These are phyloP conservation scores for Scutellaria baicalensis DNA, from an alignment of 257 asterid genomes.

Conservation along the genomic window DNA sequence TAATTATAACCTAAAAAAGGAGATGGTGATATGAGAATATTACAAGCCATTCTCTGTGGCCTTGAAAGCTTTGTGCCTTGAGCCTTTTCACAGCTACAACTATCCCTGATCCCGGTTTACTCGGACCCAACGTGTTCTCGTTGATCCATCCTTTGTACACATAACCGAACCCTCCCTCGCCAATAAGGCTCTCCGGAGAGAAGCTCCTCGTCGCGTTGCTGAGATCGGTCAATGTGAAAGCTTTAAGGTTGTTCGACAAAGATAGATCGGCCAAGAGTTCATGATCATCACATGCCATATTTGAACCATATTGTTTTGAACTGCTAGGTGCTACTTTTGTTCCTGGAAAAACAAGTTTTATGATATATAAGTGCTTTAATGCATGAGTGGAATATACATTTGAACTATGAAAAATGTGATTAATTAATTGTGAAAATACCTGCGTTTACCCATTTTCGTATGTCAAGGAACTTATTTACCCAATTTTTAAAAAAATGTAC, in stretches of 20 bases:
- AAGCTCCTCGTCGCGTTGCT: conserved; percentile 59
- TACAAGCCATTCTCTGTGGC: conserved; percentile 87
- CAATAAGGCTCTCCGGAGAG: conserved; percentile 54
- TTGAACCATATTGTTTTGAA: conserved; percentile 18
- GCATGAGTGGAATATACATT: too few relatives aligned
- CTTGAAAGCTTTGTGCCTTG: conserved; percentile 56
- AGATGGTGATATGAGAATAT: background rate
- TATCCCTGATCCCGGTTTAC: conserved; percentile 56
- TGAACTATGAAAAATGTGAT: too few relatives aligned
- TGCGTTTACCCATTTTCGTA: too few relatives aligned
- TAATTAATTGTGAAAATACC: too few relatives aligned
- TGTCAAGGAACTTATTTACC: too few relatives aligned
- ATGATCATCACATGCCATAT: background rate
- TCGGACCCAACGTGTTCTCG: conserved; percentile 38
- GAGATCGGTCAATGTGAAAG: conserved; percentile 56
- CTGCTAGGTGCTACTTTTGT: conserved; percentile 28
- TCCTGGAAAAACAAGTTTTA: conserved; percentile 17
- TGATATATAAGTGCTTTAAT: background rate
- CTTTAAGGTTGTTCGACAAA: conserved; percentile 40
- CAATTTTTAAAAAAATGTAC: too few relatives aligned
- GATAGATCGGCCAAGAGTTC: background rate
- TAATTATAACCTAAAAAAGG: background rate
- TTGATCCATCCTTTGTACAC: conserved; percentile 83
- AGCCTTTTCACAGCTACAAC: conserved; percentile 72
- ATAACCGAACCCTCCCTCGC: conserved; percentile 78